Conservation (phyloP, 768 basidiomycete genomes). For the Hemileccinum impolitum region DNA sequence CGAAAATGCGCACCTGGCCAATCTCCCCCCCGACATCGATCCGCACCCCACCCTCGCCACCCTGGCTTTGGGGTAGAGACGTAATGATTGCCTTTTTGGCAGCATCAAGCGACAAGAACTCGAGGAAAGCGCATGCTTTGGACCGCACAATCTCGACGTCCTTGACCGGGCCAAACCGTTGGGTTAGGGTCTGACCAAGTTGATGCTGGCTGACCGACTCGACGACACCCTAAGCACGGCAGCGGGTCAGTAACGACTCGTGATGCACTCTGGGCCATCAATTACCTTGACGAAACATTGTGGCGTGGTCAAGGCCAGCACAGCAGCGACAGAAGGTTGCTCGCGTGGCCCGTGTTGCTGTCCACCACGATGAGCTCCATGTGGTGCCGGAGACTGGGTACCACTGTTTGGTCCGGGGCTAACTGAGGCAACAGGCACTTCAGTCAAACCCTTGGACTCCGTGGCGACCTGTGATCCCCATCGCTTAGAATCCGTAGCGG, state of each 20-base stretch:
- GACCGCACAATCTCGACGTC: conserved; percentile 84
- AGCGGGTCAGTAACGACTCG: not conserved
- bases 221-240: conserved; percentile 57
- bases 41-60: conserved; percentile 88
- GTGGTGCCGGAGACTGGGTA: conserved; percentile 32
- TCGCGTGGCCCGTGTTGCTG: conserved; percentile 40
- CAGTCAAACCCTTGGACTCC: conserved; percentile 73
- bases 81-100: conserved; percentile 85
- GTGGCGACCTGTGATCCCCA: conserved; percentile 84
- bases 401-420: conserved; percentile 43
- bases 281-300: conserved; percentile 92
- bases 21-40: conserved; percentile 61
- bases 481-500: conserved; percentile 75
- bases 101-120: conserved; percentile 72
- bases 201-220: conserved; percentile 56
- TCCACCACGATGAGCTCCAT: conserved; percentile 30
- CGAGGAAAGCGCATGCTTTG: conserved; percentile 94
- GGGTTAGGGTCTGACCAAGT: conserved; percentile 48
- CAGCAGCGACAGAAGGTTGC: conserved; percentile 49
- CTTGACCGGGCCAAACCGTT: conserved; percentile 77
- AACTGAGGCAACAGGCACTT: conserved; percentile 44
- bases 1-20: conserved; percentile 54
- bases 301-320: conserved; percentile 59
- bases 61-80: conserved; percentile 59
- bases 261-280: not conserved